Base-by-base conservation (phyloP, 2,329 filamentous ascomycete species). In the Zymoseptoria crescenta region DNA sequence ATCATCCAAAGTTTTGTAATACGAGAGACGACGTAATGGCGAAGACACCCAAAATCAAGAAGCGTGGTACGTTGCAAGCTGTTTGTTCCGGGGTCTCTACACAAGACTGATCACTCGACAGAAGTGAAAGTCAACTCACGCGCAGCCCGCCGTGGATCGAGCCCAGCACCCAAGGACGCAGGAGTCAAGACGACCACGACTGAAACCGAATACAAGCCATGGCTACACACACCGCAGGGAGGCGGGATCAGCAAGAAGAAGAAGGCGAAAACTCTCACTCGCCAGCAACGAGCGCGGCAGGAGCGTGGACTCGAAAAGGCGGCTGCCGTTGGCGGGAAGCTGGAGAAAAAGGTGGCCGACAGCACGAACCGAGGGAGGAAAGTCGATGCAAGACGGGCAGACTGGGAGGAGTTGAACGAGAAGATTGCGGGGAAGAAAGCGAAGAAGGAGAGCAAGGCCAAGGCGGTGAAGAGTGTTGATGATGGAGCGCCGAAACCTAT, bases 81-180 rank as follows among this genome's bases (percentile, higher is more conserved):
- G n/a, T 45, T 6, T 45, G 35, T n/a, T 13, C 35, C 16, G n/a
- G 5, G 10, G 10, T 45, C 13, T 45, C 4, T 24, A 24, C 35
- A n/a, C 21, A 28, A 8, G 67, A 67, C 59, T 69, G 45, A 20
- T 27, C 7, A 19, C 41, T 20, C 13, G 19, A 6, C 69, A 88
- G 85, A 77, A 57, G 78, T 79, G 48, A 89, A 87, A 4, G 74
- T 84, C 59, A 87, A 87, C 76, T 92, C 89, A 56, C 87, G 89
- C 64, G 87, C 87, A 59, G 87, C 87, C 49, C 83, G 88, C 69
- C 85, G 89, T 64, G 88, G 85, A 52, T 83, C 84, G 16, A 88
- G 87, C 3, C 86, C 87, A 27, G 80, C 84, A 68, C 85, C 65
- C 76, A 68, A 53, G 52, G 62, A 66, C 57, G 56, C 65, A 35